Evolutionary conservation across 768 basidiomycete genomes (phyloP).

Genomic region (Dentipellis fragilis): DNA sequence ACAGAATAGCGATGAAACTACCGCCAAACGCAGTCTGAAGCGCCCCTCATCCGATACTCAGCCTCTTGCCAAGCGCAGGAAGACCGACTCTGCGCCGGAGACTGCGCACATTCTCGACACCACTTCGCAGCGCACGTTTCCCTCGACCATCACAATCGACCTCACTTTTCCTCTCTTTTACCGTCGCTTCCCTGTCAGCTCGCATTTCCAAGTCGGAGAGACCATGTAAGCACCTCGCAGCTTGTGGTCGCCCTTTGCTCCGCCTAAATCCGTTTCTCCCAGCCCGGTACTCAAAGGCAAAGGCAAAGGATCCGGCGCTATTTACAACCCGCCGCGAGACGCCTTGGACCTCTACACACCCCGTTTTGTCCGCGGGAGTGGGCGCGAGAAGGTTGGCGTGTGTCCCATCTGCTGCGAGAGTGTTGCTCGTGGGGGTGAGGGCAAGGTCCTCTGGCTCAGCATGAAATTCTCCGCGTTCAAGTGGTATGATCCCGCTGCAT

Average conservation of each 20-base stretch:
- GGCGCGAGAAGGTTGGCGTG: constrained; percentile 58
- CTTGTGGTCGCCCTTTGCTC: background rate
- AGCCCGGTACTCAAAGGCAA: constrained; percentile 9
- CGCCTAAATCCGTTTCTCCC: too few species aligned
- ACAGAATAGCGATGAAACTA: too few species aligned
- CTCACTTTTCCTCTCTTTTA: constrained; percentile 54
- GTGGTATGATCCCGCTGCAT: constrained; percentile 38
- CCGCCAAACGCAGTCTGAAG: too few species aligned
- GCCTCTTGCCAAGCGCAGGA: too few species aligned
- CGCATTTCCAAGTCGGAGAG: constrained; percentile 19
- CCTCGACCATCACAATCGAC: constrained; percentile 35
- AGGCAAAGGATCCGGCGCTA: constrained; percentile 23
- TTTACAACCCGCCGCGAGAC: constrained; percentile 49
- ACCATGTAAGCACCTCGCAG: background rate
- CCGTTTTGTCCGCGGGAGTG: constrained; percentile 63
- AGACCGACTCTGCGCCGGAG: background rate
- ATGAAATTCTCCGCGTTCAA: constrained; percentile 81
- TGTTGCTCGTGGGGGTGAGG: constrained; percentile 49
- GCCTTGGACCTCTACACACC: constrained; percentile 69
- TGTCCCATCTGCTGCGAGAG: constrained; percentile 55
- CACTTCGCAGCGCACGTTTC: constrained; percentile 36
- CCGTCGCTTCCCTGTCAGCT: constrained; percentile 51
- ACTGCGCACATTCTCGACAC: background rate
- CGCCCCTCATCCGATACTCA: too few species aligned
- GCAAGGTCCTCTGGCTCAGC: constrained; percentile 57